A percentile compares a stretch with the other conserved stretches of the same genome.
Evolutionary conservation across 1,284 basidiomycete genomes (phyloP).

Genomic region (Peniophora sp.): DNA sequence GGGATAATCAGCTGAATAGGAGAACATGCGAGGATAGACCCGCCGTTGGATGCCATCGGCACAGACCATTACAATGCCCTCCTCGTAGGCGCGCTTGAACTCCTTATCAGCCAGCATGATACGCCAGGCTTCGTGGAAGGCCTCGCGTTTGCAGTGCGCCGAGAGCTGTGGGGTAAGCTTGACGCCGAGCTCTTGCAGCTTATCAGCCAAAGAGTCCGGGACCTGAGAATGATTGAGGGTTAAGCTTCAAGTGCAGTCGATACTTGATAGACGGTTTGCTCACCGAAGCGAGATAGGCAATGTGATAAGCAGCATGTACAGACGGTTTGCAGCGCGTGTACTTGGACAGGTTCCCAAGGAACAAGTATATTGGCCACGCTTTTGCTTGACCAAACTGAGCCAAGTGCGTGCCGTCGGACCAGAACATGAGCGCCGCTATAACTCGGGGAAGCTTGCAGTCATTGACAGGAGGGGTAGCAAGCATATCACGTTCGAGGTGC

Average conservation of each 20-base stretch:
- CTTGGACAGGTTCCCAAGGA: constrained; percentile 22
- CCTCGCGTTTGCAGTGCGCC: constrained; percentile 16
- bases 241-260: background rate
- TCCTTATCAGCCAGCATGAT: constrained; percentile 14
- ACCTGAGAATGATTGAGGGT: constrained; percentile 1
- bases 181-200: background rate
- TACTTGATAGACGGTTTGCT: constrained; percentile 1
- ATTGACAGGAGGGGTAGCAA: constrained; percentile 9
- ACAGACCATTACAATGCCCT: constrained; percentile 16
- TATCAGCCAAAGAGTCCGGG: background rate
- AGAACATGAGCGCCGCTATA: constrained; percentile 18
- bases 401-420: constrained; percentile 22
- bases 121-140: constrained; percentile 13
- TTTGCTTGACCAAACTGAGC: constrained; percentile 19
- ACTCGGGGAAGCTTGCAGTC: constrained; percentile 13
- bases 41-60: constrained; percentile 13
- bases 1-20: constrained; percentile 17
- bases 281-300: constrained; percentile 16
- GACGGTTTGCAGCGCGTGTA: constrained; percentile 13
- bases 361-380: constrained; percentile 23
- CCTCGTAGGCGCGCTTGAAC: constrained; percentile 14
- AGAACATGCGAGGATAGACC: constrained; percentile 15
- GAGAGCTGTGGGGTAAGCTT: background rate
- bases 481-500: background rate
- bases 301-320: constrained; percentile 11